Evolutionary conservation across 2,329 filamentous ascomycete genomes (phyloP).

Genomic region (Calonectria pauciramosa): DNA sequence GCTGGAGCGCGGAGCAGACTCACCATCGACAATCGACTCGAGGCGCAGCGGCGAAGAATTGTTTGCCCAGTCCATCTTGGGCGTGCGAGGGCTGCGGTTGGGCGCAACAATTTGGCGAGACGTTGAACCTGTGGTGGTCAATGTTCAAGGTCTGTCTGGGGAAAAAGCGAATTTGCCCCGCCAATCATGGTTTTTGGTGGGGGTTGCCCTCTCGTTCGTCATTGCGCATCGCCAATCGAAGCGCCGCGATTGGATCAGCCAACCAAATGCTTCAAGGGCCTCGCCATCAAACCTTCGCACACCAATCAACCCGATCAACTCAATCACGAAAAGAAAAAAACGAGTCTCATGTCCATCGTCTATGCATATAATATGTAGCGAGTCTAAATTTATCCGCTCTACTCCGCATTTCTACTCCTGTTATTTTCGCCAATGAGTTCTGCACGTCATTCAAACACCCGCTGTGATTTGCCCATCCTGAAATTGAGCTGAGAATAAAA

Average conservation of each 20-base stretch:
- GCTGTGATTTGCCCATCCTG: background rate
- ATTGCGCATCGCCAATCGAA: slow-evolving; percentile 43
- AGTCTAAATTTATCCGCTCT: background rate
- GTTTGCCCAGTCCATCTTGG: slow-evolving; percentile 44
- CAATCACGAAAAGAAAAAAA: background rate
- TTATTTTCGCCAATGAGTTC: background rate
- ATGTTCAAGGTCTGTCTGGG: slow-evolving; percentile 30
- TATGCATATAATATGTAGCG: background rate
- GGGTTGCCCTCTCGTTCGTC: slow-evolving; percentile 30
- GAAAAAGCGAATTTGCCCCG: slow-evolving; percentile 45
- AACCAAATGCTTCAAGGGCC: slow-evolving; percentile 4
- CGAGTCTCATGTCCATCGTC: background rate
- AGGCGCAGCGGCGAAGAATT: slow-evolving; percentile 42
- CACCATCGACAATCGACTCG: slow-evolving; percentile 43
- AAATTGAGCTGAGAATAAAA: background rate
- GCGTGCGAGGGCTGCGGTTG: slow-evolving; percentile 18
- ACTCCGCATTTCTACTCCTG: background rate
- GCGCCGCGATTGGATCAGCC: slow-evolving; percentile 37
- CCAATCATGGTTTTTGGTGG: slow-evolving; percentile 40
- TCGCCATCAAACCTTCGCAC: background rate
- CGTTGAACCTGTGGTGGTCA: slow-evolving; percentile 18
- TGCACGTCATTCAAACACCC: background rate
- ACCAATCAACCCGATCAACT: background rate
- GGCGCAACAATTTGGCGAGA: slow-evolving; percentile 11
- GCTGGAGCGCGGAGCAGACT: slow-evolving; percentile 13